Base-by-base conservation (phyloP, 169 alveolate species). In the Plasmodium cynomolgi region DNA sequence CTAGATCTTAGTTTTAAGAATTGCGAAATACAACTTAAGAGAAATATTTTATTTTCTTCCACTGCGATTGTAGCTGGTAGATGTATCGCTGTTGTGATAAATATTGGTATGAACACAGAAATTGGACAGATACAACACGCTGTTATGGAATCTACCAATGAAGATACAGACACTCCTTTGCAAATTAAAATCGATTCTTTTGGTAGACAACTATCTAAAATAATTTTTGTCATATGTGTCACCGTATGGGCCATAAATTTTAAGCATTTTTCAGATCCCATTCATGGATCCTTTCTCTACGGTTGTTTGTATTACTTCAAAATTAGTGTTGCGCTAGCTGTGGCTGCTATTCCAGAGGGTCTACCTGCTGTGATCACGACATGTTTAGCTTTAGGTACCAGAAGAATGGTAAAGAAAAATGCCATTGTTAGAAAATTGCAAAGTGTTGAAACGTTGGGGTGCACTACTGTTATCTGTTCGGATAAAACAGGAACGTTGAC, bases 261-360 rank as follows among this genome's bases (percentile, higher is more conserved):
- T 79, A 93, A 97, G 86, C 98, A 99, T 94, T 99, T 99, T 97
- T 97, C 96, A 73, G 99, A 99, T 93, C 99, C 99, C 13, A 98
- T 98, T n/a, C 99, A 99, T 91, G 99, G 99, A 37, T 94, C 98
- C 37, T 86, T 97, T 37, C 31, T 99, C 54, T 97, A 98, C 86
- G 99, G 99, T 26, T 98, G 99, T 86, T 98, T 99, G 72, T 99
- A 99, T 96, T 99, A 98, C 95, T 98, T 98, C 95, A 99, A 99
- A 95, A 99, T 99, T 20, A 99, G 99, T 4, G 99, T 99, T 33
- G 99, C 99, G 2, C 96, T 99, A 37, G 99, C 99, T 11, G 99
- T 99, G 34, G 99, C 99, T 41, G 99, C 99, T 31, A 99, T 99
- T 50, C 99, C 99, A 4, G 99, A 99, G 97, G 99, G 99, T 9